Conservation (phyloP, 2,329 filamentous ascomycete genomes). For the Pseudopithomyces chartarum region DNA sequence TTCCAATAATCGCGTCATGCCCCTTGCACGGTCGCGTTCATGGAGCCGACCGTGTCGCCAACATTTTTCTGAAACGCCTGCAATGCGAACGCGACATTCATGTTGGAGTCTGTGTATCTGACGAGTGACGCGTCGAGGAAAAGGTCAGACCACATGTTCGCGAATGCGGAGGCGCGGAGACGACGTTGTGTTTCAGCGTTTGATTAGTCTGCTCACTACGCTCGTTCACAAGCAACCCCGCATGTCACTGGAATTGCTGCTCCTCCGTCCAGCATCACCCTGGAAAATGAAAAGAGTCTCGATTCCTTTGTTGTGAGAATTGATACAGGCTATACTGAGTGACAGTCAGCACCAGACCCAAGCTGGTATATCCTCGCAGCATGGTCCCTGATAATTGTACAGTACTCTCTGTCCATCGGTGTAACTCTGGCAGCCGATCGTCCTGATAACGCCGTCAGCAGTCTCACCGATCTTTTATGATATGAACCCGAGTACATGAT, state of each 20-base stretch:
- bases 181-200: neutral
- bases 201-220: too few relatives aligned
- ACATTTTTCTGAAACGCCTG: neutral
- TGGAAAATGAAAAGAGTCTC: neutral
- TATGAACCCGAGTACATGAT: too few relatives aligned
- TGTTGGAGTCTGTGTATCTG: neutral
- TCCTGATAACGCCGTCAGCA: neutral
- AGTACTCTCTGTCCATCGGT: neutral
- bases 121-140: neutral
- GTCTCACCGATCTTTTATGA: too few relatives aligned
- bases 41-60: neutral
- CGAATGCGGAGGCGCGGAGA: neutral
- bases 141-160: constrained; percentile 4
- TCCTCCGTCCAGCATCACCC: neutral
- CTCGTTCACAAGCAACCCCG: neutral
- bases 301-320: neutral
- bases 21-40: neutral
- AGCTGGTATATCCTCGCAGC: neutral
- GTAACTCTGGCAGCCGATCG: neutral
- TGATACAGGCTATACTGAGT: neutral
- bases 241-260: neutral
- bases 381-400: neutral
- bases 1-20: neutral
- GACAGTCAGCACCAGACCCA: neutral
- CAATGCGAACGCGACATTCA: neutral